These are phyloP conservation scores for Phyllosticta citriasiana DNA, from an alignment of 2,329 filamentous ascomycete species.

Conservation along the genomic window DNA sequence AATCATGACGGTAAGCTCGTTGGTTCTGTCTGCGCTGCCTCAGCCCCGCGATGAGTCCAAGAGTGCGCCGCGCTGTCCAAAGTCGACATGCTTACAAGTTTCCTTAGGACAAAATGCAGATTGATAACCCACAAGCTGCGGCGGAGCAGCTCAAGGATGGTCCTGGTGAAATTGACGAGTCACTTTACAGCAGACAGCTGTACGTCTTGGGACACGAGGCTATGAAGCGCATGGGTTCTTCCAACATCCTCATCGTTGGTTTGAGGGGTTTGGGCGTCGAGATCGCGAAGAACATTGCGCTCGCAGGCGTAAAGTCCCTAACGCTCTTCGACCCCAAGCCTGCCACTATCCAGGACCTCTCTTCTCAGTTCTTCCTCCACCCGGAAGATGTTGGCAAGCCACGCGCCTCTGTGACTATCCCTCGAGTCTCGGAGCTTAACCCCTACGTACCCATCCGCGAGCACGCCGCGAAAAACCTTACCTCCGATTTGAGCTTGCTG, in stretches of 20 bases:
- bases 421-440: constrained; percentile 87
- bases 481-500: constrained; percentile 66
- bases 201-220: constrained; percentile 68
- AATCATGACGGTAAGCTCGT: constrained; percentile 28
- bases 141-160: constrained; percentile 49
- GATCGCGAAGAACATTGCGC: constrained; percentile 96
- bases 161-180: constrained; percentile 57
- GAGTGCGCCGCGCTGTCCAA: not conserved
- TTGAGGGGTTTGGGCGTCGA: constrained; percentile 92
- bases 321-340: constrained; percentile 85
- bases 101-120: constrained; percentile 49
- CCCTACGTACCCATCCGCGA: constrained; percentile 87
- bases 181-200: constrained; percentile 57
- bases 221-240: constrained; percentile 98
- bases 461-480: constrained; percentile 55
- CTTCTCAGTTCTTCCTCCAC: constrained; percentile 93
- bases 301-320: constrained; percentile 95
- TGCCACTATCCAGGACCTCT: constrained; percentile 77
- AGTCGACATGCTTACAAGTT: not conserved
- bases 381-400: constrained; percentile 84
- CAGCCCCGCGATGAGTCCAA: not conserved
- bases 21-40: not conserved
- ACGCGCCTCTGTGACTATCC: constrained; percentile 75
- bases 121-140: constrained; percentile 48
- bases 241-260: constrained; percentile 85